A percentile compares a stretch with the other conserved stretches of the same genome.
phyloP scores from a whole-genome alignment of 108 stramenopile species.

The Mediolabrus comicus region DNA sequence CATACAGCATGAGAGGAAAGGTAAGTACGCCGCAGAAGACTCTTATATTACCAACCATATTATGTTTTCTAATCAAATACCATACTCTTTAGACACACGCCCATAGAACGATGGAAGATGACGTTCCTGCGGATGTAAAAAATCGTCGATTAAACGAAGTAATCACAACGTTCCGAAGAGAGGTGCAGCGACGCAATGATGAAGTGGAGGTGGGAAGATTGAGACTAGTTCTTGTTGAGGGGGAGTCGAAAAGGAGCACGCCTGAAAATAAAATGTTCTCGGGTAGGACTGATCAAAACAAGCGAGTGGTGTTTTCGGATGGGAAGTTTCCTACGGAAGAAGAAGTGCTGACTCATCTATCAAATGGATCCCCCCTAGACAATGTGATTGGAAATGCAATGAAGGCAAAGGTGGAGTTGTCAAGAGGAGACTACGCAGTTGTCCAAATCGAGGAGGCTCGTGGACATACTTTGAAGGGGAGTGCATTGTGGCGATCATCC shows the following conservation, averaged over 20 bases:
- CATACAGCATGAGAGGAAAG: conserved; percentile 92
- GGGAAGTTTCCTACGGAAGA: conserved; percentile 28
- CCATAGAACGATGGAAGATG: conserved; percentile 87
- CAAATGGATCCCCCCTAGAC: neutral
- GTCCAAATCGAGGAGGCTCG: conserved; percentile 74
- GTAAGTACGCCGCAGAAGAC: too few species aligned
- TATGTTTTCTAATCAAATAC: too few species aligned
- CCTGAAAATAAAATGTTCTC: conserved; percentile 40
- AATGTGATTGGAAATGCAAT: neutral
- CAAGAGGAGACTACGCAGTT: conserved; percentile 78
- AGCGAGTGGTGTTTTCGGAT: conserved; percentile 65
- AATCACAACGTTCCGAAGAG: conserved; percentile 63
- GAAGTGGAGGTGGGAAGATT: conserved; percentile 69
- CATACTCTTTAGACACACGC: too few species aligned
- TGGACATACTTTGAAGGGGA: conserved; percentile 80
- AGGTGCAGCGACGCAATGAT: conserved; percentile 74
- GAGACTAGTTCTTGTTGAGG: conserved; percentile 83
- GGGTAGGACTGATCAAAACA: conserved; percentile 87
- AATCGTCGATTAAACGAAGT: conserved; percentile 84
- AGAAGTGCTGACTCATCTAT: conserved; percentile 17
- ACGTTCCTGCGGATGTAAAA: conserved; percentile 93
- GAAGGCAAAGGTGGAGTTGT: conserved; percentile 36
- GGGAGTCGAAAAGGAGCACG: conserved; percentile 65
- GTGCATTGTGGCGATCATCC: conserved; percentile 61
- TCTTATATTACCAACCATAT: too few species aligned